Evolutionary conservation across 2,329 filamentous ascomycete genomes (phyloP), one percentile per base, ranked within the genome.

Genomic region (Trichophyton simii): DNA sequence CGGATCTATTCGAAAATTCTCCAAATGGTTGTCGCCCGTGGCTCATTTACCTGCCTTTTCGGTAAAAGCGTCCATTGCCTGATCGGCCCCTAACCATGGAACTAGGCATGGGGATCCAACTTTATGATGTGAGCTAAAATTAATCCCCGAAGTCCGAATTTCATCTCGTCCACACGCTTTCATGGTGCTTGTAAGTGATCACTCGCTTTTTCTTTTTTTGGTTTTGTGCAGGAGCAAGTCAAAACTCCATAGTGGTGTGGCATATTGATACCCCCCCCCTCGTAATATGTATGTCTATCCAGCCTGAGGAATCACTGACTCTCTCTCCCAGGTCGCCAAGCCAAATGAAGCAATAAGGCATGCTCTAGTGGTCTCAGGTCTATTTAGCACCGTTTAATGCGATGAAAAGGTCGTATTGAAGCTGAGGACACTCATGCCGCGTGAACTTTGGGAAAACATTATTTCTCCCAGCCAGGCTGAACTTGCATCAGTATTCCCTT

Each of bases 21-120:
- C 9, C 34, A 25, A 58, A 42, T 34, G n/a, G 20, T 58, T 38
- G 18, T 58, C 3, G 25, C 31, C 28, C 38, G 50, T 54, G 28
- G 50, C 50, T 54, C 50, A 42, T 41, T 58, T 42, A 58, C 55
- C 55, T 58, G 55, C 55, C 55, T 58, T 25, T 58, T 58, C 55
- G 38, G 55, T 58, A 13, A 54, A 54, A 54, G 50, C 28, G 50
- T 18, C 25, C 28, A 28, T 34, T 11, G 50, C 25, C 28, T 34
- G 50, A 54, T 54, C 50, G 22, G 25, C 50, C 50, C 50, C 50
- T 54, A 54, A 54, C 50, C 50, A 34, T 54, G 50, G 50, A 34
- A 54, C 25, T 28, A n/a, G 50, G 28, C 50, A 54, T 31, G 50
- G 25, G 48, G n/a, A 54, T 54, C 50, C 50, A 54, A 54, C 50